A percentile compares a stretch with the other conserved stretches of the same genome.
Conservation (phyloP, 371 early-diverging fungal species). For the Mortierella sp. region DNA sequence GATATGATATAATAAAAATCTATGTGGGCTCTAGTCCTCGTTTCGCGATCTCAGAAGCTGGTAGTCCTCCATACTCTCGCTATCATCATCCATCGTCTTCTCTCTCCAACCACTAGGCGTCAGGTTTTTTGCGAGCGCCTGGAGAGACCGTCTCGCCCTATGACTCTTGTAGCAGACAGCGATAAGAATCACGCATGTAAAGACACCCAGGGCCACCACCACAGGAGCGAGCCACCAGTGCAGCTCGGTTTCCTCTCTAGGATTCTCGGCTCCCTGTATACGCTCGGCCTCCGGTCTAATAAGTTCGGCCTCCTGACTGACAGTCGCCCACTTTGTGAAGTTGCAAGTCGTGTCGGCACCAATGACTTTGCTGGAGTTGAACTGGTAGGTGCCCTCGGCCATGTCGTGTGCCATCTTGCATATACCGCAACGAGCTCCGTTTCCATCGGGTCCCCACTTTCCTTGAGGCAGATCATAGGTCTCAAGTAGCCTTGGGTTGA, state of each 20-base stretch:
- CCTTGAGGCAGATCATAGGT: neutral
- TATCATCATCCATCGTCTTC: neutral
- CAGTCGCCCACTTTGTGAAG: conserved; percentile 18
- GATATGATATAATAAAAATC: neutral
- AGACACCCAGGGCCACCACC: conserved; percentile 4
- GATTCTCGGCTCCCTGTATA: too few relatives aligned
- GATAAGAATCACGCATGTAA: neutral
- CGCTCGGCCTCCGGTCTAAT: neutral
- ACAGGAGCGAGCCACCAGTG: conserved; percentile 20
- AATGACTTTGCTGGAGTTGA: conserved; percentile 9
- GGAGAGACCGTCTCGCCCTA: neutral
- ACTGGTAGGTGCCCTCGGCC: conserved; percentile 8
- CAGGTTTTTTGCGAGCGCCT: neutral
- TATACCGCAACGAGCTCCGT: conserved; percentile 18
- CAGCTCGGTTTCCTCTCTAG: neutral
- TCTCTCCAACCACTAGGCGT: neutral
- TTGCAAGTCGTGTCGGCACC: conserved; percentile 13
- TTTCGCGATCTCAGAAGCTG: too few relatives aligned
- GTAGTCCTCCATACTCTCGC: too few relatives aligned
- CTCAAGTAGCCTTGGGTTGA: conserved; percentile 26
- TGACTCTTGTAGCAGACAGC: neutral
- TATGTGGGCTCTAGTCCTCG: neutral
- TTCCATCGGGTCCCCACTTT: conserved; percentile 18
- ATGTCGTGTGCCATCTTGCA: conserved; percentile 28
- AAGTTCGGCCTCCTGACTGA: conserved; percentile 14